Percentiles rank a stretch among this genome's conserved stretches.
phyloP scores from a whole-genome alignment of 768 basidiomycete genomes.

The Sarcomyxa edulis region DNA sequence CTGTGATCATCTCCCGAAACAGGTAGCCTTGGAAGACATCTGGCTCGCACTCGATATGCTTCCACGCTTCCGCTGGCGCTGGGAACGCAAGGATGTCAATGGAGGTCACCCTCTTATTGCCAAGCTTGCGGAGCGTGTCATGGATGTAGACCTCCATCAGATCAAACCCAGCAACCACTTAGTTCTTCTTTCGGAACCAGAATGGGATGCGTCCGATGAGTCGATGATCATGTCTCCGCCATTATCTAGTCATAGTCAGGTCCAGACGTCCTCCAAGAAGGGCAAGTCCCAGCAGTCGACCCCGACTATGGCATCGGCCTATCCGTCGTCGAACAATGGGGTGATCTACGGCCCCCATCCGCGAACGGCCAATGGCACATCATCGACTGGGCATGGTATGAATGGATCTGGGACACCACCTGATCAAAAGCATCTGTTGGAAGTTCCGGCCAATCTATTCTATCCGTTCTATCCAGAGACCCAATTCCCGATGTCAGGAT shows the following conservation, averaged over 20 bases:
- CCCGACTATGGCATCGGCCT: constrained; percentile 6
- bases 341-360: constrained; percentile 29
- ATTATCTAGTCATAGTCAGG: constrained; percentile 18
- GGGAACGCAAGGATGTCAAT: constrained; percentile 80
- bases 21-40: constrained; percentile 73
- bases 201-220: constrained; percentile 55
- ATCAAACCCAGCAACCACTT: constrained; percentile 42
- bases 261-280: constrained; percentile 8
- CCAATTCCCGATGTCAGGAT: constrained; percentile 12
- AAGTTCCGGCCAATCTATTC: constrained; percentile 65
- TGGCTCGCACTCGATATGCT: constrained; percentile 87
- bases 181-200: constrained; percentile 43
- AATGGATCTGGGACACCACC: constrained; percentile 29
- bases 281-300: constrained; percentile 5
- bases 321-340: constrained; percentile 11
- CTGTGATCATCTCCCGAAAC: constrained; percentile 57
- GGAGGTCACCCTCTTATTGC: constrained; percentile 83
- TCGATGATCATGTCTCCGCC: constrained; percentile 24
- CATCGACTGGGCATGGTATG: constrained; percentile 17
- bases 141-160: constrained; percentile 65
- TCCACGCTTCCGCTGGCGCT: constrained; percentile 86
- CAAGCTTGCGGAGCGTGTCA: constrained; percentile 75
- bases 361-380: constrained; percentile 28
- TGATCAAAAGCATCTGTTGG: constrained; percentile 43
- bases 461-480: constrained; percentile 75